Evolutionary conservation across 2,329 filamentous ascomycete species (phyloP).

Genomic region (Fusarium domesticum): DNA sequence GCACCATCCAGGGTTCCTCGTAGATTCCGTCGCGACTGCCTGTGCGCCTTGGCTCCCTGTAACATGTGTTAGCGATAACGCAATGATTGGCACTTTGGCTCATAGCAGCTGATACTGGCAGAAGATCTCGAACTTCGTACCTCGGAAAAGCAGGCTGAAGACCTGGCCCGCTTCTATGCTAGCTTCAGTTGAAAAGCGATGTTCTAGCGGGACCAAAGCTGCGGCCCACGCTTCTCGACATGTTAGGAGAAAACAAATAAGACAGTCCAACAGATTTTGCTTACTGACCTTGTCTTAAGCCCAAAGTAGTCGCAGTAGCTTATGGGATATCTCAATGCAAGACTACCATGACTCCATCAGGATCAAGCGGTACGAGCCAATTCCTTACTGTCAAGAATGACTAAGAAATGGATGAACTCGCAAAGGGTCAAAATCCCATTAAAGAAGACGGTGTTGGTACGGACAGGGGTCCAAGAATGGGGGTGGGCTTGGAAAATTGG

Average conservation of each 20-base stretch:
- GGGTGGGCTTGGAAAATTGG: neutral
- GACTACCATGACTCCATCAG: no score
- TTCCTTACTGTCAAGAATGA: no score
- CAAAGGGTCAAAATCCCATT: neutral
- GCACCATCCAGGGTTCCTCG: neutral
- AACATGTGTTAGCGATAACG: neutral
- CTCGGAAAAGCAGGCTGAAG: neutral
- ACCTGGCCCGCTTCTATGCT: neutral
- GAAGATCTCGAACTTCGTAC: neutral
- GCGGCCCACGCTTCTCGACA: neutral
- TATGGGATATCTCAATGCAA: no score
- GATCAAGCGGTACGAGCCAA: no score
- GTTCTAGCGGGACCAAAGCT: neutral
- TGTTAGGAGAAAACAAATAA: no score
- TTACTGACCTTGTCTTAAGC: no score
- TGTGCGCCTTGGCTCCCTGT: no score
- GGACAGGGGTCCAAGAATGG: neutral
- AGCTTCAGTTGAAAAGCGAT: neutral
- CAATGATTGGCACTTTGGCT: no score
- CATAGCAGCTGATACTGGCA: neutral
- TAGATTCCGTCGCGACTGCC: no score
- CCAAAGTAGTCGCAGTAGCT: no score
- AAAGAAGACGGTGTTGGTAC: neutral
- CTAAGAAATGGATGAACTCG: neutral
- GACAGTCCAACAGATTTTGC: no score